Evolutionary conservation across 148 eudicot species (phyloP), one percentile per base, ranked within the genome.

Genomic region (Bassia scoparia): DNA sequence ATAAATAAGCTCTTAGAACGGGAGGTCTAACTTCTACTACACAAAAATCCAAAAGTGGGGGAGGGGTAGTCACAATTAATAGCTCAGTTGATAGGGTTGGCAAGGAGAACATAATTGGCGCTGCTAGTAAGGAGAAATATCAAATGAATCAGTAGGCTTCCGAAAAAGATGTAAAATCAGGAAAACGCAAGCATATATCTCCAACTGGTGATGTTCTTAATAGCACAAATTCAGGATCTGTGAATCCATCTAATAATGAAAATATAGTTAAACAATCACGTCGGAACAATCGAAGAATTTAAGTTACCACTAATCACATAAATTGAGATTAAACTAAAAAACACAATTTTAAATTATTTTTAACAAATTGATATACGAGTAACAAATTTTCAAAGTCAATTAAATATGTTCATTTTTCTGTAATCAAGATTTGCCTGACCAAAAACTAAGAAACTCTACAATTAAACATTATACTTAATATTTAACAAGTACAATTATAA

Each of bases 201-300:
- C 15, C n/a, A 52, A 23, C 53, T 41, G 49, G 37, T 6, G 81
- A 52, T 58, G n/a, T 70, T 41, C 38, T 15, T 62, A 49, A 67
- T 35, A 46, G 38, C 75, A 56, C 29, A 37, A 75, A 11, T 50
- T 59, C 56, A 18, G 43, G 78, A 24, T 66, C 41, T 62, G 73
- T 70, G 59, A 56, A 58, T 73, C 69, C 78, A 63, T 44, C 72
- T 29, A 76, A 53, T 70, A 12, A 26, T 68, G 73, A 69, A 49
- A 68, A 81, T 75, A 67, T 70, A 33, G 43, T 35, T 58, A n/a
- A 68, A 46, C 72, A 53, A 70, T 79, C 70, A 60, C 62, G 66
- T 53, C 64, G 64, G 78, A 72, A 60, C 43, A 79, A n/a, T n/a
- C n/a, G n/a, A n/a, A n/a, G n/a, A n/a, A n/a, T n/a, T n/a, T n/a